Base-by-base conservation (phyloP, 176 grass and related monocot genomes). In the Olyra latifolia region DNA sequence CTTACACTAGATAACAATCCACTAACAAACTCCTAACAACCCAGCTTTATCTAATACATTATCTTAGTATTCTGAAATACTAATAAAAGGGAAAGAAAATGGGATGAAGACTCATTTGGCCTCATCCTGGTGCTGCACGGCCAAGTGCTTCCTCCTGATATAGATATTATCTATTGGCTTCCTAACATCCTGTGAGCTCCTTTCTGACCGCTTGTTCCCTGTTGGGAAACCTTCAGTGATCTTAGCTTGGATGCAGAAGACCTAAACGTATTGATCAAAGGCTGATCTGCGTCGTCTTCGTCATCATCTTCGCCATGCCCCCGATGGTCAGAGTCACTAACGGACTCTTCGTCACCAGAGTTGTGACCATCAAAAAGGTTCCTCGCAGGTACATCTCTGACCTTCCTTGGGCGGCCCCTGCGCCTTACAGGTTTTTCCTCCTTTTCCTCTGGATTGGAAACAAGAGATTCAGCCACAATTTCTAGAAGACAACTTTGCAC, bases 371-470 rank as follows among this genome's bases (percentile, higher is more conserved):
- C 92, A 71, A 98, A 98, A 77, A 98, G 90, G 59, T 93, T 95
- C 66, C 92, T 98, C 12, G 63, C 86, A 16, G 77, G 90, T 57
- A 83, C 74, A 65, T 98, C 89, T 79, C 69, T 91, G 54, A 80
- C 86, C 72, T 98, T 98, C 72, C 96, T 90, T 23, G 96, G 96
- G 39, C 96, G 92, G 46, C 96, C 96, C 86, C 92, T 84, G n/a
- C 88, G 88, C 82, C 52, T 98, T 47, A 88, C 88, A 50, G 83
- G 77, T 76, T 89, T 93, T 82, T 95, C 95, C 49, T 93, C 89
- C 69, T 89, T 85, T 79, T 84, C 96, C 71, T 95, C 96, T 98
- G 92, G 61, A 87, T 72, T 52, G 39, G 39, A 41, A 54, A 64
- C 10, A 71, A 79, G 30, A 74, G 15, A 49, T 83, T 88, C 71